Evolutionary conservation across 306 rosid genomes (phyloP), one percentile per base, ranked within the genome.

Genomic region (Cicer bijugum): DNA sequence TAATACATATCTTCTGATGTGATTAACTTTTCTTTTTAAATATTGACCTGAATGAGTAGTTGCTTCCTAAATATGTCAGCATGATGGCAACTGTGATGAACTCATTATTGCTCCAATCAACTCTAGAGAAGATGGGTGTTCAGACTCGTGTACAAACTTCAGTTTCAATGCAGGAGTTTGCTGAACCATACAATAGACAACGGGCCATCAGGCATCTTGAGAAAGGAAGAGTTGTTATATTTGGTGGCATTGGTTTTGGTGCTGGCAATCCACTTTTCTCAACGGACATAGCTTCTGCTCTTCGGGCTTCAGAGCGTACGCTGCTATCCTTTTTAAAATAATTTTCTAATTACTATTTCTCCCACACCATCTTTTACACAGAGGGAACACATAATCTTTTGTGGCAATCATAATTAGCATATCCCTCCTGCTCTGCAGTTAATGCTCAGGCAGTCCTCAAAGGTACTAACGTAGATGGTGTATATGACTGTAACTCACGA

Each of bases 31-130:
- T 15, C 6, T 74, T 74, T 58, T 64, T 50, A 61, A 73, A 55
- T 57, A 28, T 42, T 72, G 48, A 69, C 55, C 75, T 68, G 72
- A 84, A 68, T 45, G 63, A 43, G 38, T 51, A 4, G 51, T 55
- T 70, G 77, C 56, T 64, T 74, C 66, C 75, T 79, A 73, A 56
- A 39, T 69, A 20, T 69, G 16, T 64, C 84, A 88, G 90, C 69
- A 86, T 82, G 92, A 86, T 88, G 88, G 90, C 90, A 47, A 84
- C 92, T 42, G 84, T 88, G 83, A 88, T 86, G 88, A 88, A 88
- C 69, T 86, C 92, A 52, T 55, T 86, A 66, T 73, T 88, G 71
- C 87, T 88, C 45, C 92, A 88, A 83, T 88, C 92, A 45, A 84
- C 88, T 19, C 82, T 88, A 1, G 92, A 88, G 88, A 88, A 88